A percentile compares a stretch with the other conserved stretches of the same genome.
Evolutionary conservation across 805 yeast species (phyloP).

Genomic region (Candida pini): DNA sequence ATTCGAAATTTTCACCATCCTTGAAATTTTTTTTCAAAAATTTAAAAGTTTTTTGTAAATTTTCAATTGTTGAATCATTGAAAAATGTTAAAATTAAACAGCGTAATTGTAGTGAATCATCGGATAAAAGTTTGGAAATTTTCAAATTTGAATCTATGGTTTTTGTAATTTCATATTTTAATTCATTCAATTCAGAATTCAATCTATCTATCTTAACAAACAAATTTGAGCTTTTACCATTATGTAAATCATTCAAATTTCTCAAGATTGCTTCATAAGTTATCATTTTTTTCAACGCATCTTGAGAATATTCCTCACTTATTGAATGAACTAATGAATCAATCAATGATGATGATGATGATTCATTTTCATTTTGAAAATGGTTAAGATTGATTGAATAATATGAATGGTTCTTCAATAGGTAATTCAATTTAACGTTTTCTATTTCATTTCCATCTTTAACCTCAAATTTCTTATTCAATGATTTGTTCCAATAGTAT

Average conservation of each 20-base stretch:
- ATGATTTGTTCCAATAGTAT: conserved; percentile 12
- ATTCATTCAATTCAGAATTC: too few species aligned
- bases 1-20: conserved; percentile 2
- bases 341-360: conserved; percentile 5
- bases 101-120: conserved; percentile 4
- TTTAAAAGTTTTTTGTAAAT: conserved; percentile 7
- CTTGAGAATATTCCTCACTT: conserved; percentile 8
- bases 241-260: too few species aligned
- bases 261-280: conserved; percentile 10
- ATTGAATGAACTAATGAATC: conserved; percentile 9
- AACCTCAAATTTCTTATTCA: conserved; percentile 1
- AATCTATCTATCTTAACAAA: too few species aligned
- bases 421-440: conserved; percentile 5
- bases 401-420: conserved; percentile 11
- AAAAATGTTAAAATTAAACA: conserved; percentile 16
- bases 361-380: conserved; percentile 1
- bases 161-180: conserved; percentile 9
- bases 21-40: conserved; percentile 10
- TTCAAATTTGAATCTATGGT: conserved; percentile 7
- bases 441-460: not conserved
- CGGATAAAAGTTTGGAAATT: conserved; percentile 6
- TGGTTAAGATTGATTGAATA: conserved; percentile 6
- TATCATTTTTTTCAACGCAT: conserved; percentile 15
- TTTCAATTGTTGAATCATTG: conserved; percentile 14
- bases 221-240: too few species aligned